Evolutionary conservation across 495 filamentous ascomycete genomes (phyloP).

Genomic region (Diplogelasinospora grovesii): DNA sequence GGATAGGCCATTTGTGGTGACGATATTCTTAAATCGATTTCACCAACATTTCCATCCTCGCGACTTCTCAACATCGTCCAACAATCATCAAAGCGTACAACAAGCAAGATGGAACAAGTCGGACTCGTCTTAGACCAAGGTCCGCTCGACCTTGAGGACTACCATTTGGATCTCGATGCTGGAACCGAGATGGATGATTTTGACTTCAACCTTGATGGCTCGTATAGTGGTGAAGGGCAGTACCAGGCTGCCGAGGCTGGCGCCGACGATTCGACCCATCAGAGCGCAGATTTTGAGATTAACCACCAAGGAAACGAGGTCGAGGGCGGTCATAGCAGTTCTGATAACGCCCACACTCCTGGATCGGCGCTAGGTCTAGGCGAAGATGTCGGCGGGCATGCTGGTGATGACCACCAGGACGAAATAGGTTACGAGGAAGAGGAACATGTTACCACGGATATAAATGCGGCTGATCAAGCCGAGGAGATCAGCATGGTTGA

Average conservation of each 20-base stretch:
- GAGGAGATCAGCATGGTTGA: neutral
- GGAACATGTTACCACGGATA: slow-evolving; percentile 5
- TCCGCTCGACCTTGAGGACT: slow-evolving; percentile 20
- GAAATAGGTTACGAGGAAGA: slow-evolving; percentile 30
- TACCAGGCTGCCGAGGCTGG: neutral
- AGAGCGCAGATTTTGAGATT: slow-evolving; percentile 14
- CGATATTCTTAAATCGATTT: too few species aligned
- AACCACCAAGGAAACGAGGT: slow-evolving; percentile 14
- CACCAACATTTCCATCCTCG: too few species aligned
- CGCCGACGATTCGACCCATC: neutral
- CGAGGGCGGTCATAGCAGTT: neutral
- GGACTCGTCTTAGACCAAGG: slow-evolving; percentile 13
- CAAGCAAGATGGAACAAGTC: slow-evolving; percentile 21
- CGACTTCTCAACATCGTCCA: too few species aligned
- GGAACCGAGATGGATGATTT: slow-evolving; percentile 22
- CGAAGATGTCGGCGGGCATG: slow-evolving; percentile 8
- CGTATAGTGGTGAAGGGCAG: slow-evolving; percentile 8
- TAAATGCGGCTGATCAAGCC: slow-evolving; percentile 2
- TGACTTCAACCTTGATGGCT: slow-evolving; percentile 22
- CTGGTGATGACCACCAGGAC: slow-evolving; percentile 17
- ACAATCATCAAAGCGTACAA: too few species aligned
- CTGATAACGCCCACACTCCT: neutral
- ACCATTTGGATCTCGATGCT: slow-evolving; percentile 18
- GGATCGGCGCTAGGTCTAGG: slow-evolving; percentile 21
- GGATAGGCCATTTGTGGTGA: too few species aligned